Base-by-base conservation (phyloP, 2,329 filamentous ascomycete genomes). In the Colletotrichum costaricense region DNA sequence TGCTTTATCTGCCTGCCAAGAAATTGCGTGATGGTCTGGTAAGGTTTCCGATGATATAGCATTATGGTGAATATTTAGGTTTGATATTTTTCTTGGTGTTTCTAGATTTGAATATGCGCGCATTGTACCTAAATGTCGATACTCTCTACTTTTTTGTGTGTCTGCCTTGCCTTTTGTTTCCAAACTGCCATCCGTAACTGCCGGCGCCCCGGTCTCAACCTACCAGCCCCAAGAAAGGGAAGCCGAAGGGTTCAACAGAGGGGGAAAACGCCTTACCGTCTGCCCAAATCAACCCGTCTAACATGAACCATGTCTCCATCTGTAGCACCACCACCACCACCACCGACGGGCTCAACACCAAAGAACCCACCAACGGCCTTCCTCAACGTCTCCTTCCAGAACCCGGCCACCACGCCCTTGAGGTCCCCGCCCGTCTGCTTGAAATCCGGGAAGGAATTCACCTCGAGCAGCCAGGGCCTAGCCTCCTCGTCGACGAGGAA, bases 361-460 rank as follows among this genome's bases (percentile, higher is more conserved):
- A 97, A 95, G 83, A 97, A 97, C 1, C 88, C 82, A 82, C 82
- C 85, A 2, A 98, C 89, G 2, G 87, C 94, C 75, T 88, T 84
- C 69, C 90, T 87, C 55, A 98, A 87, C 26, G 94, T 92, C 12
- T 90, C 93, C 78, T 90, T 88, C 87, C 97, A 97, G 76, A 99
- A 87, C 8, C 92, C 93, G 24, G 86, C 89, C 28, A 99, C 92
- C 54, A 98, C 82, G 0, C 85, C 89, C 79, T 88, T 90, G 76
- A 97, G 83, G 69, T 93, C 92, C 8, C 88, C 88, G 9, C 97
- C 97, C 19, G 95, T 98, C 89, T 98, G 96, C 79, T 90, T 92
- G 80, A 98, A 98, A 84, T 99, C 97, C 11, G 97, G 97, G 83
- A 97, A 99, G 0, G 96, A 94, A 85, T 99, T 99, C 38, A 97